Evolutionary conservation across 2,329 filamentous ascomycete species (phyloP).

Genomic region (Diaporthe eres): DNA sequence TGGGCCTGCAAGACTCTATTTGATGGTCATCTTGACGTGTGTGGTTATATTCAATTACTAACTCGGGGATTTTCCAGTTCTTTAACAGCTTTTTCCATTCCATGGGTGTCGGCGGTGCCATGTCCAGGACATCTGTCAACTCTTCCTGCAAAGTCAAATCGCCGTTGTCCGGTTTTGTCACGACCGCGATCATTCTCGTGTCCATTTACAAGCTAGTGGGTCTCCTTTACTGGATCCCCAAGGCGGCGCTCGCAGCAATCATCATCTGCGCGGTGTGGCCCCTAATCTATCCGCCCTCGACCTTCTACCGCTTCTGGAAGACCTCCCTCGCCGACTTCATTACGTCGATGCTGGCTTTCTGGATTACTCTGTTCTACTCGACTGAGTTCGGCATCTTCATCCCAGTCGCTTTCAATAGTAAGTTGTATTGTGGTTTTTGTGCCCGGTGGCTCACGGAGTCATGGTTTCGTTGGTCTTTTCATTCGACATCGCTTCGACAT

Average conservation of each 20-base stretch:
- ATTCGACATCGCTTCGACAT: not conserved
- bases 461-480: too few species aligned
- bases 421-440: not conserved
- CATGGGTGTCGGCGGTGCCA: slow-evolving; percentile 75
- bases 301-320: slow-evolving; percentile 75
- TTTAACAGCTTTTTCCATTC: slow-evolving; percentile 75
- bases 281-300: slow-evolving; percentile 69
- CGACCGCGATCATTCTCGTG: slow-evolving; percentile 72
- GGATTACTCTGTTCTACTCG: slow-evolving; percentile 73
- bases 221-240: slow-evolving; percentile 77
- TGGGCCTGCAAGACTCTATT: not conserved
- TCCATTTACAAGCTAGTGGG: slow-evolving; percentile 73
- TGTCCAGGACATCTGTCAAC: slow-evolving; percentile 78
- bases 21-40: not conserved
- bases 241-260: slow-evolving; percentile 74
- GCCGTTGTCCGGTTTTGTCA: slow-evolving; percentile 72
- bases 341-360: slow-evolving; percentile 74
- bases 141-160: slow-evolving; percentile 74
- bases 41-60: not conserved
- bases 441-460: not conserved
- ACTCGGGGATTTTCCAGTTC: slow-evolving; percentile 50
- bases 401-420: slow-evolving; percentile 72
- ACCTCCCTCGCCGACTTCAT: slow-evolving; percentile 76
- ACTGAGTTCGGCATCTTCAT: slow-evolving; percentile 72
- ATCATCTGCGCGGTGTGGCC: slow-evolving; percentile 77